phyloP scores from a whole-genome alignment of 371 early-diverging fungal species.

The Mortierella sp. region DNA sequence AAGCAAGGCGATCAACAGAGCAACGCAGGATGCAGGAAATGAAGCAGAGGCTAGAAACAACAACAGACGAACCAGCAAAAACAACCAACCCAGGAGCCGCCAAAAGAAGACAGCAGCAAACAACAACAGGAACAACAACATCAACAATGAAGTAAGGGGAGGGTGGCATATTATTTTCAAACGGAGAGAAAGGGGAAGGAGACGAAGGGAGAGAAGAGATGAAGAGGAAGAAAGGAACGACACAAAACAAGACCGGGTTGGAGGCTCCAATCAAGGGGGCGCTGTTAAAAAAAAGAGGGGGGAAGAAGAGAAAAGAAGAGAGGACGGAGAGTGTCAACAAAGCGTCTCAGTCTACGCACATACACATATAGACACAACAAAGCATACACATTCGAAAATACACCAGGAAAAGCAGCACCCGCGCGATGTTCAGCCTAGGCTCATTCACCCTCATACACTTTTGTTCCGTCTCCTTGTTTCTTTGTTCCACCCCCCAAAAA shows the following conservation, averaged over 20 bases:
- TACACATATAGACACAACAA: background rate
- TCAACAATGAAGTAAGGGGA: background rate
- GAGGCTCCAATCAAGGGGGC: background rate
- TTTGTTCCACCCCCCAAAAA: background rate
- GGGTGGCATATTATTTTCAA: background rate
- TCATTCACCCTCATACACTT: background rate
- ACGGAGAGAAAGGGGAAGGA: background rate
- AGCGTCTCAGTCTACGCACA: constrained; percentile 5
- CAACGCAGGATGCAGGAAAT: background rate
- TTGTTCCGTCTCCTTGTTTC: background rate
- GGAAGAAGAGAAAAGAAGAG: constrained; percentile 1
- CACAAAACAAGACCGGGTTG: background rate
- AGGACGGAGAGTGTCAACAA: constrained; percentile 6
- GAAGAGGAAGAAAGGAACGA: background rate
- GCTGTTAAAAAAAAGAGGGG: background rate
- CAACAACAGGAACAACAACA: background rate
- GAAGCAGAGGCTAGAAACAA: background rate
- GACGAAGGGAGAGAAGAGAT: constrained; percentile 4
- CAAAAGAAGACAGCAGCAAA: background rate
- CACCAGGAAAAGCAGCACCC: background rate
- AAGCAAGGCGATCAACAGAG: background rate
- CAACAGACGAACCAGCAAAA: background rate
- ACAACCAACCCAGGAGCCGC: background rate
- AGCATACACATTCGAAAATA: no score
- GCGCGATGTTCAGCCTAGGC: background rate